phyloP scores from a whole-genome alignment of 441 rosid genomes.

The Melastoma candidum region DNA sequence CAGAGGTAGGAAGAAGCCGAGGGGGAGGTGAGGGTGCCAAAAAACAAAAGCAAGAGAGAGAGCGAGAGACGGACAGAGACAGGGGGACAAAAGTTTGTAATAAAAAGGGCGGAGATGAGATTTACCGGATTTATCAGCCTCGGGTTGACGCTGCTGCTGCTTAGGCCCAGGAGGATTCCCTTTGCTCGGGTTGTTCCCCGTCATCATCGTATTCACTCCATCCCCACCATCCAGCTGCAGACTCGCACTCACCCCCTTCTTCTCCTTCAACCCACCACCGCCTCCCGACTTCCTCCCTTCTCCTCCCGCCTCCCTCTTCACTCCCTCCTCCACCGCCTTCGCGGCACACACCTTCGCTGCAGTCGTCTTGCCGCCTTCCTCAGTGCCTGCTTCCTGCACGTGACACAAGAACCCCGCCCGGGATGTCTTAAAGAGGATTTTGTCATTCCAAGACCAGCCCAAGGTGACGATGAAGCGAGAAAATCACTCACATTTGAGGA shows the following conservation, averaged over 20 bases:
- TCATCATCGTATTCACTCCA: no score
- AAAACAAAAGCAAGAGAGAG: neutral
- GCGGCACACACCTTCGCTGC: conserved; percentile 9
- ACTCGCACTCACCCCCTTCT: conserved; percentile 51
- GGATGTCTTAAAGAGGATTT: neutral
- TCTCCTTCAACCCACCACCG: conserved; percentile 31
- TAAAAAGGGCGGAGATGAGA: neutral
- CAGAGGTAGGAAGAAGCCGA: neutral
- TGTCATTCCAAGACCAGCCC: neutral
- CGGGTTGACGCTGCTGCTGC: conserved; percentile 28
- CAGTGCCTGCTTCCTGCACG: conserved; percentile 41
- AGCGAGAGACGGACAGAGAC: no score
- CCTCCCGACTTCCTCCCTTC: conserved; percentile 38
- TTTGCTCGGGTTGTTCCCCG: conserved; percentile 1
- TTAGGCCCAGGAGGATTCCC: conserved; percentile 30
- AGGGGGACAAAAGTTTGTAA: neutral
- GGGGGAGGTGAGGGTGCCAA: no score
- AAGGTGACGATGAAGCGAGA: conserved; percentile 4
- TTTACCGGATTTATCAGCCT: conserved; percentile 50
- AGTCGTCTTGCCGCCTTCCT: conserved; percentile 35
- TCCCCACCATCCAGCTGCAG: conserved; percentile 45
- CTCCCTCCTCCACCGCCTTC: conserved; percentile 26
- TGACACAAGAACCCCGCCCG: conserved; percentile 17
- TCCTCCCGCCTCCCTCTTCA: conserved; percentile 25
- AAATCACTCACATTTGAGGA: conserved; percentile 36